phyloP scores from a whole-genome alignment of 2,329 filamentous ascomycete species.

The Claviceps arundinis region DNA sequence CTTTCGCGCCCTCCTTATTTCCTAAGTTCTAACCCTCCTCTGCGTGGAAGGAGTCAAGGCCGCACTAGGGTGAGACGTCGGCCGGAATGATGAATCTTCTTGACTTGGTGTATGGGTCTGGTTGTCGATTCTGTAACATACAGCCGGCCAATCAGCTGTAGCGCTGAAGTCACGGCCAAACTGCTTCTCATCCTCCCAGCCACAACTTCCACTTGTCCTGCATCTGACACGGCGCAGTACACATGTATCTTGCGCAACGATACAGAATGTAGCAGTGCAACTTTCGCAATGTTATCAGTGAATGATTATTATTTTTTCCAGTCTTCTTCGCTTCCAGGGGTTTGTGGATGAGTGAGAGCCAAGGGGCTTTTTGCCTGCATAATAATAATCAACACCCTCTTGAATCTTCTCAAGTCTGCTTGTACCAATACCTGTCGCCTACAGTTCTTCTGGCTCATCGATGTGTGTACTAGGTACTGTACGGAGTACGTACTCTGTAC shows the following conservation, averaged over 20 bases:
- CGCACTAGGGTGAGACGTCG: background rate
- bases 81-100: background rate
- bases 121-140: constrained; percentile 3
- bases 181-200: constrained; percentile 1
- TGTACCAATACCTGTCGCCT: background rate
- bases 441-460: background rate
- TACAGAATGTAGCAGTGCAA: too few relatives aligned
- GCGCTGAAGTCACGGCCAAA: background rate
- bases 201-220: background rate
- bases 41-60: constrained; percentile 1
- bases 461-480: background rate
- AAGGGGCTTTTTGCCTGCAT: too few relatives aligned
- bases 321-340: background rate
- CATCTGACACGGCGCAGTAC: background rate
- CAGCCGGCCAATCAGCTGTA: background rate
- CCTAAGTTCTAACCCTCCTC: background rate
- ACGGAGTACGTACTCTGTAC: background rate
- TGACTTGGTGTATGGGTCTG: background rate
- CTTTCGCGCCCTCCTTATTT: background rate
- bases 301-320: background rate
- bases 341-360: too few relatives aligned
- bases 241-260: too few relatives aligned
- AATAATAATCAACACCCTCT: background rate
- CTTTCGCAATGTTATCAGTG: background rate
- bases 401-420: background rate